These are phyloP conservation scores for Zasmidium angulare DNA, from an alignment of 2,329 filamentous ascomycete genomes.

Conservation along the genomic window DNA sequence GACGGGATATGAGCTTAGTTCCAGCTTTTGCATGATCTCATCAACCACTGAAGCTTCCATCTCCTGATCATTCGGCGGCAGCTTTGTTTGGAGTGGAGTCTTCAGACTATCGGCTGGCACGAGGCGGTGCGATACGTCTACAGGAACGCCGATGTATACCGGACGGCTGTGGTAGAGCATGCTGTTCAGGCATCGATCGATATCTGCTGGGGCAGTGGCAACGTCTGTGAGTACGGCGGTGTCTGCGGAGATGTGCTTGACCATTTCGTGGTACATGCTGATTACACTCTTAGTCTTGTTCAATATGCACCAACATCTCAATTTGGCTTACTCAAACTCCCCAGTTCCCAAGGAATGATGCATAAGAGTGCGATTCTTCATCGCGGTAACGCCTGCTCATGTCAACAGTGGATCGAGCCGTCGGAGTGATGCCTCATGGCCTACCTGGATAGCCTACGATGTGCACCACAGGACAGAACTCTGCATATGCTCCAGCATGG, in stretches of 20 bases:
- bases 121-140: conserved; percentile 22
- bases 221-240: conserved; percentile 23
- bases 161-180: conserved; percentile 26
- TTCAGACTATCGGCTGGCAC: conserved; percentile 10
- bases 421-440: background rate
- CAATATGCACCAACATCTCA: background rate
- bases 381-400: conserved; percentile 5
- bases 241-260: conserved; percentile 28
- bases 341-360: conserved; percentile 32
- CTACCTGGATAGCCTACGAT: conserved; percentile 46
- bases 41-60: conserved; percentile 5
- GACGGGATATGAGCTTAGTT: conserved; percentile 7
- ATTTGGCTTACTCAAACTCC: background rate
- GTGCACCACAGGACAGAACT: conserved; percentile 49
- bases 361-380: conserved; percentile 22
- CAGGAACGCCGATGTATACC: conserved; percentile 29
- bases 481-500: conserved; percentile 47
- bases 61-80: conserved; percentile 8
- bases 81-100: conserved; percentile 8
- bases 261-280: conserved; percentile 30
- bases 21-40: background rate
- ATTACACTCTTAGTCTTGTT: conserved; percentile 21
- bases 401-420: background rate
- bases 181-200: conserved; percentile 29
- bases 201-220: conserved; percentile 24